phyloP scores from a whole-genome alignment of 768 basidiomycete species.

The Mycena filopes region DNA sequence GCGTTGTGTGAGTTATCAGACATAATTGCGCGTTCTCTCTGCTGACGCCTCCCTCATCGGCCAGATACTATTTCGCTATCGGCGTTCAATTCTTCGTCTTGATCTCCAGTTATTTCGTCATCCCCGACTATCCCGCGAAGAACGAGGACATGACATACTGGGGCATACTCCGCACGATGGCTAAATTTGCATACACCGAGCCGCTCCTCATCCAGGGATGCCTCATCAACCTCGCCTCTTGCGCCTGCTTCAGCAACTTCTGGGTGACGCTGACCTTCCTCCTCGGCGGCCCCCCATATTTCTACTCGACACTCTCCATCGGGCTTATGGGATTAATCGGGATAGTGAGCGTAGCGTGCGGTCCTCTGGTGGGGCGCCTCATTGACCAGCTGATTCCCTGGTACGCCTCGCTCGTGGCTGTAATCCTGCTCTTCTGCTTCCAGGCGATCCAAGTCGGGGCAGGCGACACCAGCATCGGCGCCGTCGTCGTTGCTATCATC shows the following conservation, averaged over 20 bases:
- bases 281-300: constrained; percentile 65
- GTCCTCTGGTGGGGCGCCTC: constrained; percentile 73
- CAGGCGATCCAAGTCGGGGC: constrained; percentile 75
- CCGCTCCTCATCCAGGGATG: constrained; percentile 65
- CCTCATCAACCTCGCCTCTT: constrained; percentile 57
- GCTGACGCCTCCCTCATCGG: neutral
- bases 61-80: constrained; percentile 75
- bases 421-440: constrained; percentile 58
- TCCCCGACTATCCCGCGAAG: constrained; percentile 90
- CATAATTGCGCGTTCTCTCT: no score
- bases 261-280: constrained; percentile 71
- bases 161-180: constrained; percentile 66
- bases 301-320: constrained; percentile 62
- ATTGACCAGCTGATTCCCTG: constrained; percentile 82
- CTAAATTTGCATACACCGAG: constrained; percentile 64
- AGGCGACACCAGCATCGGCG: constrained; percentile 75
- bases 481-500: constrained; percentile 75
- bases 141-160: constrained; percentile 71
- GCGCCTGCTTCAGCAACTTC: constrained; percentile 54
- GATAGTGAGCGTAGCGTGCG: constrained; percentile 73
- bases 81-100: constrained; percentile 73
- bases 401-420: constrained; percentile 74
- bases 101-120: constrained; percentile 65
- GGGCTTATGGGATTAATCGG: constrained; percentile 83
- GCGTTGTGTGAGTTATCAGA: constrained; percentile 56